Evolutionary conservation across 306 rosid species (phyloP).

Genomic region (Ammopiptanthus mongolicus): DNA sequence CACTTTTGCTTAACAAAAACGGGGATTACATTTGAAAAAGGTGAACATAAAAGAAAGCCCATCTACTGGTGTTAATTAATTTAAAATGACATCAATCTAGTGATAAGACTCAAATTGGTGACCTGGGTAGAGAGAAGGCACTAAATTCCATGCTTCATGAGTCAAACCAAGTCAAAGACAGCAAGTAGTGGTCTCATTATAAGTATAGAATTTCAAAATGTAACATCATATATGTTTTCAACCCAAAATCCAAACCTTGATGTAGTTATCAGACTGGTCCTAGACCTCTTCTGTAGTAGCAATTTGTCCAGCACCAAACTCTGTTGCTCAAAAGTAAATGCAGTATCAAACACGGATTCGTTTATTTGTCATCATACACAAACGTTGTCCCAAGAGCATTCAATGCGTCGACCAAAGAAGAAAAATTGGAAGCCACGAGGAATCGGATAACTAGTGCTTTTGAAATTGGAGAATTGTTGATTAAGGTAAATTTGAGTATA

Average conservation of each 20-base stretch:
- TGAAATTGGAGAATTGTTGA: too few relatives aligned
- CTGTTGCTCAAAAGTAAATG: background rate
- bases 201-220: background rate
- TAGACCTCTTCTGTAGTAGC: background rate
- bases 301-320: constrained; percentile 11
- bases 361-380: background rate
- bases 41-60: background rate
- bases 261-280: background rate
- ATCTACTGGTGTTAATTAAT: background rate
- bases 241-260: constrained; percentile 2
- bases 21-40: background rate
- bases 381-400: background rate
- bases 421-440: background rate
- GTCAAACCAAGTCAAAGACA: constrained; percentile 37
- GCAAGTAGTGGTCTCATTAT: background rate
- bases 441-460: background rate
- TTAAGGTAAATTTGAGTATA: too few relatives aligned
- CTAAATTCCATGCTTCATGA: constrained; percentile 6
- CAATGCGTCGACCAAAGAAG: background rate
- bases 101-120: constrained; percentile 12
- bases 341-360: constrained; percentile 38
- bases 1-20: background rate
- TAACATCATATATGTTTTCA: constrained; percentile 13
- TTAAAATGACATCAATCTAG: background rate
- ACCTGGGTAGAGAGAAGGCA: background rate